phyloP scores from a whole-genome alignment of 768 basidiomycete genomes.

The Kwoniella sp. region DNA sequence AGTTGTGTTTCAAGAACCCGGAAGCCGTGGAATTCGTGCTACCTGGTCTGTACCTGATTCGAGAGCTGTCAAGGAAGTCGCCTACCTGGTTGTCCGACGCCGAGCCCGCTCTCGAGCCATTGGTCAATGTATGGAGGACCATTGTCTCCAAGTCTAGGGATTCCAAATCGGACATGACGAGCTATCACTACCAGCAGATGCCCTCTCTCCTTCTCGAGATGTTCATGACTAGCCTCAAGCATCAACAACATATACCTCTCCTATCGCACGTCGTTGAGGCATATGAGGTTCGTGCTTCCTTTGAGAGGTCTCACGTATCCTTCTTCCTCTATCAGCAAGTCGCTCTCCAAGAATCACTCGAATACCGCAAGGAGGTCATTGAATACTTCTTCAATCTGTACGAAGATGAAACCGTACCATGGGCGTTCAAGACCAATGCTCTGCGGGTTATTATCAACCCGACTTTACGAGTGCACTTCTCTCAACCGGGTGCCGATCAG shows the following conservation, averaged over 20 bases:
- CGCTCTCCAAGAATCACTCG: conserved; percentile 68
- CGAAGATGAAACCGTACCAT: conserved; percentile 65
- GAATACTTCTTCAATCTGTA: conserved; percentile 86
- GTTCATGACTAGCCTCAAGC: conserved; percentile 66
- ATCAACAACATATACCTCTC: conserved; percentile 78
- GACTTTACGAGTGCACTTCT: conserved; percentile 75
- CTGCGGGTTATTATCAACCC: conserved; percentile 83
- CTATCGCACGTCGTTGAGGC: conserved; percentile 83
- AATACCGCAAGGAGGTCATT: conserved; percentile 75
- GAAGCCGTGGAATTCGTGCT: conserved; percentile 63
- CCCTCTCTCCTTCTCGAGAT: conserved; percentile 70
- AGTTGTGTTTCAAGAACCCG: conserved; percentile 53
- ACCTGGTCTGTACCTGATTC: conserved; percentile 74
- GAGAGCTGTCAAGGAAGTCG: conserved; percentile 70
- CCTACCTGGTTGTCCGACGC: conserved; percentile 71
- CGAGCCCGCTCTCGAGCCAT: conserved; percentile 66
- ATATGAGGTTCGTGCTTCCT: conserved; percentile 75
- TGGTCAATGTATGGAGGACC: conserved; percentile 72
- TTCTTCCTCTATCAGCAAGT: conserved; percentile 87
- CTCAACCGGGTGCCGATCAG: conserved; percentile 61
- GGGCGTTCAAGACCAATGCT: conserved; percentile 70
- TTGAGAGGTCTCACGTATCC: conserved; percentile 76
- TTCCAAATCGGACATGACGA: conserved; percentile 41
- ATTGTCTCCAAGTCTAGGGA: conserved; percentile 49
- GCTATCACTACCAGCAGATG: conserved; percentile 53